Evolutionary conservation across 2,329 filamentous ascomycete genomes (phyloP), one percentile per base, ranked within the genome.

Genomic region (Cercospora canescens): DNA sequence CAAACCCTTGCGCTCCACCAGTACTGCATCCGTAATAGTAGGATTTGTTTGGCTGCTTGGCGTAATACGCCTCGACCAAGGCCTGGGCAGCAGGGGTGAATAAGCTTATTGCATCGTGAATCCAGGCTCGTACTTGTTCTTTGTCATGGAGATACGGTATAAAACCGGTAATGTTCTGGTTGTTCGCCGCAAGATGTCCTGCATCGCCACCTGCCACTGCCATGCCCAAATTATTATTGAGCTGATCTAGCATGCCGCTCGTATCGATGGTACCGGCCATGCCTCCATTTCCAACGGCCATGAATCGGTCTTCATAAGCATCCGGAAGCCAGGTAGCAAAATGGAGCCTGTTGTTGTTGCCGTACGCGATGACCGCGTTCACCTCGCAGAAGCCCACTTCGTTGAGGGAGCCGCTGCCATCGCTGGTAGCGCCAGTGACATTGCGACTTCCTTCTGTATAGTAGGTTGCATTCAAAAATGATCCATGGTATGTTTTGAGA

Each of bases 11-110:
- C 6, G 77, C 76, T 8, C 81, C 80, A 7, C 80, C 81, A 3
- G 79, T 81, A 0, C 77, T 80, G 58, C 80, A 82, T 6, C 80
- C 80, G 28, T 71, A 68, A 65, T 81, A 82, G 66, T 81, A 82
- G 8, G 74, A 78, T 48, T 79, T 73, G 3, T 63, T 72, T 3
- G 78, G 74, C 12, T 64, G 37, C 45, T 65, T 41, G 6, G 67
- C 67, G 62, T 82, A 82, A 66, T 78, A 81, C 16, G 62, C 56
- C 5, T 71, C 64, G 6, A 73, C 71, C 21, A 81, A 63, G 1
- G 67, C 67, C 24, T 73, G 76, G 1, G 76, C 72, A 7, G 73
- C 60, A 1, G 73, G 73, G 0, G 77, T 78, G 26, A 79, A 74
- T 9, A 77, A 70, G 6, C 76, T 74, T 37, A 79, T 76, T 1